phyloP scores from a whole-genome alignment of 2,329 filamentous ascomycete species.

The Aspergillus ochraceoroseus region DNA sequence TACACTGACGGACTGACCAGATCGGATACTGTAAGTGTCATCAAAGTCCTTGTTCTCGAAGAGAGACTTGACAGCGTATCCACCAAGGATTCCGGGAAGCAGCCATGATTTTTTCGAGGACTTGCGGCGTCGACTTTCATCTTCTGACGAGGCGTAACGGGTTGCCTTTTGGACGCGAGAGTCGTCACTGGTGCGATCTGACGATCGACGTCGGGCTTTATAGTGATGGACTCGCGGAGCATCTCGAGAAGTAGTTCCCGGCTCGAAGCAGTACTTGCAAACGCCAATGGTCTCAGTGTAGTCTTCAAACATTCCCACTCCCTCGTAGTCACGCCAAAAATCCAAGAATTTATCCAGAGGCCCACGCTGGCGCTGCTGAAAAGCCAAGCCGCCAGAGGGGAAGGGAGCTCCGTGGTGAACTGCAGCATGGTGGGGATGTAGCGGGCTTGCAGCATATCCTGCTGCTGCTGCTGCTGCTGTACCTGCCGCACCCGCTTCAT shows the following conservation, averaged over 20 bases:
- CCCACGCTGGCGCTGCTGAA: conserved; percentile 52
- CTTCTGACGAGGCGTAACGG: conserved; percentile 53
- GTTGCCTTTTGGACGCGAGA: conserved; percentile 56
- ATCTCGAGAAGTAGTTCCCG: conserved; percentile 51
- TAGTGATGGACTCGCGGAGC: conserved; percentile 60
- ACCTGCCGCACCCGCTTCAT: conserved; percentile 26
- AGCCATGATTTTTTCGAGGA: conserved; percentile 48
- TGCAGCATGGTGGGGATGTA: conserved; percentile 31
- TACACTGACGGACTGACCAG: conserved; percentile 43
- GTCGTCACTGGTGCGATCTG: conserved; percentile 42
- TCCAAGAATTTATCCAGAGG: conserved; percentile 54
- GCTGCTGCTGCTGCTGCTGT: conserved; percentile 32
- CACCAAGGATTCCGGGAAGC: conserved; percentile 53
- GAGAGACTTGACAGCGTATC: conserved; percentile 52
- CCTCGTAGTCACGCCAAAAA: conserved; percentile 60
- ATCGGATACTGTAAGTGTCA: conserved; percentile 57
- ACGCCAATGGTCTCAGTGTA: conserved; percentile 64
- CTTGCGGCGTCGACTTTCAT: conserved; percentile 45
- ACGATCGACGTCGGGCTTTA: conserved; percentile 42
- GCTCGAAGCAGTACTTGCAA: conserved; percentile 62
- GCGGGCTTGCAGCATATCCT: conserved; percentile 37
- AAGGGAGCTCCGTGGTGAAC: conserved; percentile 26
- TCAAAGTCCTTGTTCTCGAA: conserved; percentile 54
- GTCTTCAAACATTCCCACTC: conserved; percentile 62
- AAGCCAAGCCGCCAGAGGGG: conserved; percentile 41